These are phyloP conservation scores for Scheffersomyces quercinus DNA, from an alignment of 1,139 yeast species.

Conservation along the genomic window DNA sequence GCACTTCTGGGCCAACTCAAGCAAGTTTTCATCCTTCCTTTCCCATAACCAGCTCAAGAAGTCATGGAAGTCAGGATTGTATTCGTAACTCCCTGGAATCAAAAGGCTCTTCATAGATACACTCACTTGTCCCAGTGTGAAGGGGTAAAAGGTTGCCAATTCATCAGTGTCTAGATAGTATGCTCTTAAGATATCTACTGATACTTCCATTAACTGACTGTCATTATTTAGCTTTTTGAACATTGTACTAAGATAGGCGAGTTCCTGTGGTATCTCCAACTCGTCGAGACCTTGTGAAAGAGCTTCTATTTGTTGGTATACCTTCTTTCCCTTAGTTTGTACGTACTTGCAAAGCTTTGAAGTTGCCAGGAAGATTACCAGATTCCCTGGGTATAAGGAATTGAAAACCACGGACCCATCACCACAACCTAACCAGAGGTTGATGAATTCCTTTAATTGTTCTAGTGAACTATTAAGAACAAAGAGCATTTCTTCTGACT, in stretches of 20 bases:
- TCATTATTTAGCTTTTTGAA: not conserved
- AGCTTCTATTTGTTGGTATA: not conserved
- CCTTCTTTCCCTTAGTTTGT: not conserved
- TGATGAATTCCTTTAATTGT: conserved; percentile 13
- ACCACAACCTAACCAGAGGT: conserved; percentile 27
- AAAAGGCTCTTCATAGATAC: conserved; percentile 1
- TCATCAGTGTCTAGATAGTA: conserved; percentile 8
- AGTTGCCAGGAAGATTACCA: conserved; percentile 28
- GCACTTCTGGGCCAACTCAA: conserved; percentile 12
- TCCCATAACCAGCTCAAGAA: conserved; percentile 22
- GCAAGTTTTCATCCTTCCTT: conserved; percentile 3
- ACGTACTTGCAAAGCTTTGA: conserved; percentile 15
- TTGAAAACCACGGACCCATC: conserved; percentile 26
- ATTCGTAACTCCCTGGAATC: not conserved
- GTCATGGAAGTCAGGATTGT: conserved; percentile 14
- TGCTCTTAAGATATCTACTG: conserved; percentile 3
- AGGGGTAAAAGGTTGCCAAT: conserved; percentile 1
- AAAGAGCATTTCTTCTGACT: conserved; percentile 10
- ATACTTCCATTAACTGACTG: not conserved
- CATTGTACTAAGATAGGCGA: no score
- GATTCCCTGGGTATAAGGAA: conserved; percentile 32
- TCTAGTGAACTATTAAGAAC: conserved; percentile 11
- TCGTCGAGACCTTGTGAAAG: not conserved
- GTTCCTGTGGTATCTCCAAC: not conserved
- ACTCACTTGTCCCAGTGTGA: conserved; percentile 5